phyloP scores from a whole-genome alignment of 768 basidiomycete genomes.

The Phlebiopsis flavidoalba region DNA sequence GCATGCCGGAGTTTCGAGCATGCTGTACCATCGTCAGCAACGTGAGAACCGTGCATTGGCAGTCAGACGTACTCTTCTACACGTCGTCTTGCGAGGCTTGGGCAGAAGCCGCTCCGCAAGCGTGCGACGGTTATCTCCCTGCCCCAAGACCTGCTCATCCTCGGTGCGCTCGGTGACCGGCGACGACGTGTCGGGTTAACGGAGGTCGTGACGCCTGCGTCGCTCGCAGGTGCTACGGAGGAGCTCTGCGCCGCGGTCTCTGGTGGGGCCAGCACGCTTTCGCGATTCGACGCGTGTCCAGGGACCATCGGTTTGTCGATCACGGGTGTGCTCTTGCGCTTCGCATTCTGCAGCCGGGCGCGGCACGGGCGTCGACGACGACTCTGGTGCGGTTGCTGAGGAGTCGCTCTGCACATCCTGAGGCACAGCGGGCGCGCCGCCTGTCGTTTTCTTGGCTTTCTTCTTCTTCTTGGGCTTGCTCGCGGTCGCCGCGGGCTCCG shows the following conservation, averaged over 20 bases:
- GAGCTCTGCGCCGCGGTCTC: slow-evolving; percentile 6
- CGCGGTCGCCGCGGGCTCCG: slow-evolving; percentile 3
- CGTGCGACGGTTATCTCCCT: slow-evolving; percentile 28
- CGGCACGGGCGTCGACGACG: slow-evolving; percentile 9
- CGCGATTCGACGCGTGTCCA: slow-evolving; percentile 69
- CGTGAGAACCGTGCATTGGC: no score
- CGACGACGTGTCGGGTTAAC: slow-evolving; percentile 37
- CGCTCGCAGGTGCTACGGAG: slow-evolving; percentile 23
- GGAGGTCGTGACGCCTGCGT: slow-evolving; percentile 43
- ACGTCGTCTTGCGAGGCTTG: slow-evolving; percentile 56
- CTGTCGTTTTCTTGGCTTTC: slow-evolving; percentile 23
- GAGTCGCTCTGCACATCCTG: slow-evolving; percentile 23
- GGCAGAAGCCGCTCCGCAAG: slow-evolving; percentile 63
- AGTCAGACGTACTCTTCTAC: slow-evolving; percentile 61
- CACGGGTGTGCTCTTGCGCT: slow-evolving; percentile 30
- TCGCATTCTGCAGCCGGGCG: slow-evolving; percentile 15
- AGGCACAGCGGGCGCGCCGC: background rate
- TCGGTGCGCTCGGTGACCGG: slow-evolving; percentile 26
- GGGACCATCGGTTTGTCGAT: slow-evolving; percentile 52
- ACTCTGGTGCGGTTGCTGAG: slow-evolving; percentile 24
- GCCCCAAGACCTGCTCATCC: slow-evolving; percentile 19
- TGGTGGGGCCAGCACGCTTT: slow-evolving; percentile 22
- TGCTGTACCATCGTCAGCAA: slow-evolving; percentile 33
- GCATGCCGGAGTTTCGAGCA: slow-evolving; percentile 58
- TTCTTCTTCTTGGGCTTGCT: slow-evolving; percentile 38